Evolutionary conservation across 345 rosid genomes (phyloP), one percentile per base, ranked within the genome.

Genomic region (Gynandropsis gynandra): DNA sequence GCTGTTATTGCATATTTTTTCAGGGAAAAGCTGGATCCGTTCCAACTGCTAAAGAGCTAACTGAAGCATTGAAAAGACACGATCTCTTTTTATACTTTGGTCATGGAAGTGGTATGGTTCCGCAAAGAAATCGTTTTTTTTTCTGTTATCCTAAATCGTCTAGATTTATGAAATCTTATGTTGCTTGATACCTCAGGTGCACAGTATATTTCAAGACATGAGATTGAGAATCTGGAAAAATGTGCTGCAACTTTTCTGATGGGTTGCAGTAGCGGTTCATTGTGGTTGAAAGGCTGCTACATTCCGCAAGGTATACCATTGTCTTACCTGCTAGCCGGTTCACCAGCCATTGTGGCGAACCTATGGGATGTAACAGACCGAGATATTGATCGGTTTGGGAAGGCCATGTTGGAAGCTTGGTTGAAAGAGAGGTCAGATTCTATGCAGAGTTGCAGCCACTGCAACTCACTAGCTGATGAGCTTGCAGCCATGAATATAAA

Each of bases 341-440:
- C 96, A 16, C 98, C 98, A 0, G 76, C 75, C 59, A 79, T 80
- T 40, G 67, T 90, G 0, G 95, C 93, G 19, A 90, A 78, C 63
- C 79, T 90, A 10, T 90, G 96, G 98, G 96, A 90, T 13, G 96
- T 90, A 31, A 87, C 98, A 9, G 98, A 90, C 73, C 70, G 78
- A 62, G 96, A 90, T 65, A 90, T 90, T 1, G 93, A 90, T 50
- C 79, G 95, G 47, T 90, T 90, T 49, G 95, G 76, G 41, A 84
- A 78, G 73, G 82, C 95, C 10, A 69, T 84, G 72, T 77, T 87
- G 31, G 75, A 80, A 50, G 87, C 84, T 50, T 90, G 92, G 89
- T 67, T 87, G 56, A 71, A 59, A 52, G 95, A 78, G 64, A 77
- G 98, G 55, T 74, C 77, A 10, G 74, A 61, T 19, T 21, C 67